These are phyloP conservation scores for Clarireedia hainanense DNA, from an alignment of 2,329 filamentous ascomycete species.

Conservation along the genomic window DNA sequence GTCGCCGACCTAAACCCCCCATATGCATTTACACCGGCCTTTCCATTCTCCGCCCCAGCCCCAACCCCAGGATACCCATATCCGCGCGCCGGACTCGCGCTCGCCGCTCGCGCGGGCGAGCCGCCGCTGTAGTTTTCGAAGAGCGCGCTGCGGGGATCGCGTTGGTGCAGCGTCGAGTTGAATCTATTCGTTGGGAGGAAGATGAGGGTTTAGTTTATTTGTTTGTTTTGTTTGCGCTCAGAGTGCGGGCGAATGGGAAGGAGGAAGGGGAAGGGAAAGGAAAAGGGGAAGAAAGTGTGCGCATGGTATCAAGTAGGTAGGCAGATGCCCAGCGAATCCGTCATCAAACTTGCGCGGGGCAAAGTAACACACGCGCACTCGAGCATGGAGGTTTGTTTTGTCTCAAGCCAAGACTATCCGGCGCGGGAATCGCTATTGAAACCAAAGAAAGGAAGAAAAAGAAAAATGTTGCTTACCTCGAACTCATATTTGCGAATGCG, in stretches of 20 bases:
- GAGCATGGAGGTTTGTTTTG: no score
- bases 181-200: constrained; percentile 43
- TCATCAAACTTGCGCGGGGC: no score
- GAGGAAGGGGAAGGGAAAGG: not conserved
- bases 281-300: no score
- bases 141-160: constrained; percentile 63
- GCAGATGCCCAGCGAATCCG: no score
- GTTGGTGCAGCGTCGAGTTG: constrained; percentile 63
- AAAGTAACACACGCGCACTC: no score
- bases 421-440: no score
- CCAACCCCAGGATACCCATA: constrained; percentile 44
- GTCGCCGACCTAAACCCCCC: constrained; percentile 57
- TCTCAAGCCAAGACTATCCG: no score
- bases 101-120: constrained; percentile 19
- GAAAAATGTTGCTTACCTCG: constrained; percentile 19
- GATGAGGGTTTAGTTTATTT: not conserved
- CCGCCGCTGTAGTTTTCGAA: constrained; percentile 66
- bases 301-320: no score
- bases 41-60: constrained; percentile 14
- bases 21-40: constrained; percentile 22
- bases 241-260: not conserved
- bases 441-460: not conserved
- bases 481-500: constrained; percentile 20
- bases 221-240: not conserved
- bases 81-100: constrained; percentile 26